Evolutionary conservation across 805 yeast species (phyloP).

Genomic region (Millerago galiae): DNA sequence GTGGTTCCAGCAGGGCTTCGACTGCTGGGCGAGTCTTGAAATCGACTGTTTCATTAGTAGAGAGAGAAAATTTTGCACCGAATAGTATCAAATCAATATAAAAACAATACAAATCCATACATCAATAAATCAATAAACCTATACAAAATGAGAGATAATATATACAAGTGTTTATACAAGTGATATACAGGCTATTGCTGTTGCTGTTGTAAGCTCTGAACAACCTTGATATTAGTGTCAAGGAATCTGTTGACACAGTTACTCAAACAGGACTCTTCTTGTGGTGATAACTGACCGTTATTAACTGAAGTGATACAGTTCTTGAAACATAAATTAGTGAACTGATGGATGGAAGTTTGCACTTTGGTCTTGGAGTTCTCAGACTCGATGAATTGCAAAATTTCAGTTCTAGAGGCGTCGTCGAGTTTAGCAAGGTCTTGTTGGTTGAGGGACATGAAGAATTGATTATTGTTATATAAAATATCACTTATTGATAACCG

Average conservation of each 20-base stretch:
- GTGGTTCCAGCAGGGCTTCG: not conserved
- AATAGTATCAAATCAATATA: no score
- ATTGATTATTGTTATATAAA: no score
- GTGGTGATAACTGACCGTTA: constrained; percentile 41
- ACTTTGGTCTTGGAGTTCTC: constrained; percentile 86
- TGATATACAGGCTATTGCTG: not conserved
- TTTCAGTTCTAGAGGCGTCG: constrained; percentile 66
- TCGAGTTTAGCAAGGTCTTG: constrained; percentile 44
- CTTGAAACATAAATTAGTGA: constrained; percentile 87
- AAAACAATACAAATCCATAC: no score
- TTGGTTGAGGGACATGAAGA: constrained; percentile 28
- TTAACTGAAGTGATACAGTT: constrained; percentile 58
- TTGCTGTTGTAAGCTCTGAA: constrained; percentile 33
- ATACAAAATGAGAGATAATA: no score
- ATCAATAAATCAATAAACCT: no score
- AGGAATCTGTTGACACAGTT: constrained; percentile 82
- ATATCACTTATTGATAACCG: no score
- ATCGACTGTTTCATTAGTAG: not conserved
- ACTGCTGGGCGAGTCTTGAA: not conserved
- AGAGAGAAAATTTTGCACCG: no score
- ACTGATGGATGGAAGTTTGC: constrained; percentile 78
- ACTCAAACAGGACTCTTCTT: constrained; percentile 67
- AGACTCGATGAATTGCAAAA: constrained; percentile 66
- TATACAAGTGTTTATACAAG: not conserved
- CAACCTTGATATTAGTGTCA: constrained; percentile 82